phyloP scores from a whole-genome alignment of 768 basidiomycete genomes.

The Mycena floridula region DNA sequence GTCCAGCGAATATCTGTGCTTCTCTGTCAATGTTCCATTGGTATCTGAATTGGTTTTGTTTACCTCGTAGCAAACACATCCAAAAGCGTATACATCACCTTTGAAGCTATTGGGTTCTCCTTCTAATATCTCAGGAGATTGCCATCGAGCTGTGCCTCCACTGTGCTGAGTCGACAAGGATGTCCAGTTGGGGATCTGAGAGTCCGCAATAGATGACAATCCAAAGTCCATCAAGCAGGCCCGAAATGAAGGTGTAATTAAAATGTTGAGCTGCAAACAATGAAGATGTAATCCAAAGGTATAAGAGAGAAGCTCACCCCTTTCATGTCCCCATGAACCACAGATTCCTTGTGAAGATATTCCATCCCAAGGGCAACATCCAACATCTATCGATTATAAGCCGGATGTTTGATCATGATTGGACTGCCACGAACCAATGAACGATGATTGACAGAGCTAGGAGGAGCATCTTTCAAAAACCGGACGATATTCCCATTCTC shows the following conservation, averaged over 20 bases:
- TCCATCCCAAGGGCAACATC: too few relatives aligned
- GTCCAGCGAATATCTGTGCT: not conserved
- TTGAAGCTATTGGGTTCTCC: not conserved
- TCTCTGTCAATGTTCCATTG: not conserved
- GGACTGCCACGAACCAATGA: too few relatives aligned
- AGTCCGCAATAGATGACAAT: not conserved
- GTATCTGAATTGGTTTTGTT: not conserved
- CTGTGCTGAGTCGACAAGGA: not conserved
- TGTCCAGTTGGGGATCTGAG: not conserved
- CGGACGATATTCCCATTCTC: too few relatives aligned
- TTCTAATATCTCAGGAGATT: constrained; percentile 1
- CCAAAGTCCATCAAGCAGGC: constrained; percentile 6
- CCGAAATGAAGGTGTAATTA: not conserved
- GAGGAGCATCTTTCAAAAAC: too few relatives aligned
- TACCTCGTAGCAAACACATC: not conserved
- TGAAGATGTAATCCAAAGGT: too few relatives aligned
- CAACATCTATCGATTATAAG: too few relatives aligned
- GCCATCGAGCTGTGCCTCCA: constrained; percentile 1
- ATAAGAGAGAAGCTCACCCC: too few relatives aligned
- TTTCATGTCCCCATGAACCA: too few relatives aligned
- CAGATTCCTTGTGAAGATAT: too few relatives aligned
- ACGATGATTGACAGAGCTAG: too few relatives aligned
- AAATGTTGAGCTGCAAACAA: constrained; percentile 7
- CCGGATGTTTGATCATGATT: too few relatives aligned
- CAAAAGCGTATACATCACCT: not conserved